phyloP scores from a whole-genome alignment of 1,139 yeast genomes.

The Blastobotrys ciferrii region DNA sequence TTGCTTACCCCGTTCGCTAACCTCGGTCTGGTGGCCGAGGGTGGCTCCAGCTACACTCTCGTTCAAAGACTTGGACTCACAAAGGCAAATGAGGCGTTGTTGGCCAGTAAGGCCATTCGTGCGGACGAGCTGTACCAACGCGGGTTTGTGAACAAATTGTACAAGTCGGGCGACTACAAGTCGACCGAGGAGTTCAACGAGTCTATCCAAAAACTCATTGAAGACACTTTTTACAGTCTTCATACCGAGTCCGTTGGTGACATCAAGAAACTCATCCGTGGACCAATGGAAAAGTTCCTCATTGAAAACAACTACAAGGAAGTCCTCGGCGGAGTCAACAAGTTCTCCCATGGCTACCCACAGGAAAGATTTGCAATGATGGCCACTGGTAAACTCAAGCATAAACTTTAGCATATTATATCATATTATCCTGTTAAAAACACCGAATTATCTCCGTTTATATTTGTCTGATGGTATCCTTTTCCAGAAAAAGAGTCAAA shows the following conservation, averaged over 20 bases:
- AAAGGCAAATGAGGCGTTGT: conserved; percentile 68
- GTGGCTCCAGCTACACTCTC: conserved; percentile 69
- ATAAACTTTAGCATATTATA: conserved; percentile 50
- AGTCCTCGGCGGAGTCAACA: conserved; percentile 62
- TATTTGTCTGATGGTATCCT: no score
- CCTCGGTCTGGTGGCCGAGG: conserved; percentile 82
- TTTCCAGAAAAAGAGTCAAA: no score
- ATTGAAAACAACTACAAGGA: conserved; percentile 61
- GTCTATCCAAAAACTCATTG: conserved; percentile 48
- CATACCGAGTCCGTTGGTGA: conserved; percentile 59
- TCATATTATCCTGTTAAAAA: no score
- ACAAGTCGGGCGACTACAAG: conserved; percentile 44
- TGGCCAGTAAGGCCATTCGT: conserved; percentile 63
- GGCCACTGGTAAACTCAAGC: conserved; percentile 55
- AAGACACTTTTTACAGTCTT: conserved; percentile 41
- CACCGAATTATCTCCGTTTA: no score
- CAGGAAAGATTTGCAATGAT: conserved; percentile 63
- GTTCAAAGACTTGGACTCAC: conserved; percentile 72
- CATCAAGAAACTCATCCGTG: conserved; percentile 55
- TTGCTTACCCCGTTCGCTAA: conserved; percentile 76
- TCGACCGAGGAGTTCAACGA: conserved; percentile 61
- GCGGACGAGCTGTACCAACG: conserved; percentile 56
- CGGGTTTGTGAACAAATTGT: conserved; percentile 64
- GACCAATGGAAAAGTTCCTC: conserved; percentile 41
- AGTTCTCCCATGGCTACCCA: conserved; percentile 74